Percentiles rank a stretch among this genome's conserved stretches.
These are phyloP conservation scores for Cyberlindnera xylosilytica DNA, from an alignment of 805 yeast species.

Conservation along the genomic window DNA sequence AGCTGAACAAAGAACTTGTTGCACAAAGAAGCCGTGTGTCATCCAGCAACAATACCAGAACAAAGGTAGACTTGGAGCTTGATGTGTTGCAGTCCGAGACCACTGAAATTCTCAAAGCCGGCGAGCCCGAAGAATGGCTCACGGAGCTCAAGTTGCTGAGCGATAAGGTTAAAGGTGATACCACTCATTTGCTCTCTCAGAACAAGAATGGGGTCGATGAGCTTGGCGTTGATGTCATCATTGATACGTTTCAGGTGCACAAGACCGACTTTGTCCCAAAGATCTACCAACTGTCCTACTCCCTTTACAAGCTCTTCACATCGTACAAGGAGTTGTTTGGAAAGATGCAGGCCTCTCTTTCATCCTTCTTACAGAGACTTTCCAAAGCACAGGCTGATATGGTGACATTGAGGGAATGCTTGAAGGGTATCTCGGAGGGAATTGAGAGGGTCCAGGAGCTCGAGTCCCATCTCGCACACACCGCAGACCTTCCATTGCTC, in stretches of 20 bases:
- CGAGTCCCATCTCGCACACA: constrained; percentile 29
- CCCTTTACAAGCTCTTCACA: constrained; percentile 34
- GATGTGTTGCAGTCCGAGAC: constrained; percentile 41
- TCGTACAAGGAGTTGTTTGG: constrained; percentile 34
- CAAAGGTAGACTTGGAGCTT: constrained; percentile 39
- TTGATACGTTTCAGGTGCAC: constrained; percentile 24
- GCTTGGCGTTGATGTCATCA: constrained; percentile 20
- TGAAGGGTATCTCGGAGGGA: constrained; percentile 17
- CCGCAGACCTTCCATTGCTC: constrained; percentile 65
- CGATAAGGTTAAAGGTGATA: constrained; percentile 24
- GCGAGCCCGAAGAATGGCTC: constrained; percentile 14
- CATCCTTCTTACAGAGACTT: constrained; percentile 16
- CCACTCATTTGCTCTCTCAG: constrained; percentile 17
- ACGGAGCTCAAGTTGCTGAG: constrained; percentile 18
- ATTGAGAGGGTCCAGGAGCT: constrained; percentile 27
- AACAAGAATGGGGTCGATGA: constrained; percentile 16
- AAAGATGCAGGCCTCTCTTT: constrained; percentile 20
- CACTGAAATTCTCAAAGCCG: constrained; percentile 26
- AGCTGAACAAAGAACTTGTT: constrained; percentile 22
- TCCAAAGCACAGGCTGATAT: constrained; percentile 21
- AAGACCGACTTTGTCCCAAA: constrained; percentile 29
- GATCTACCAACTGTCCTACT: constrained; percentile 32
- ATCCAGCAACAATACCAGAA: constrained; percentile 32
- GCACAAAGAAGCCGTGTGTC: constrained; percentile 35
- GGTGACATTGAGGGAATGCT: constrained; percentile 21